Evolutionary conservation across 2,329 filamentous ascomycete species (phyloP).

Genomic region (Epicoccum nigrum): DNA sequence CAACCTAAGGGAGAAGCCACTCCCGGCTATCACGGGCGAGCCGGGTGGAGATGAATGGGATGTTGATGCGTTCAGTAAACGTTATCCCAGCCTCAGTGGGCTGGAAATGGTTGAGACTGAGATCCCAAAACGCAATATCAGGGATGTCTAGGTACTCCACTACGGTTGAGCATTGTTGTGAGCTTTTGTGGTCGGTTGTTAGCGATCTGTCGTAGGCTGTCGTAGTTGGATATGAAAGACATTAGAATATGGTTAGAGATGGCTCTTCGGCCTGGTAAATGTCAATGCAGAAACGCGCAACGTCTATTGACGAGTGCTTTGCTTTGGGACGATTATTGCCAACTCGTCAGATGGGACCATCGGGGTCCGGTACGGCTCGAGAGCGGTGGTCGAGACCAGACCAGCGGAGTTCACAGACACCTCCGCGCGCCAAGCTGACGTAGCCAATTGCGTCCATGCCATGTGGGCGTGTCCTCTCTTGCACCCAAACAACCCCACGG

Average conservation of each 20-base stretch:
- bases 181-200: neutral
- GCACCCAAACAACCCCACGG: slow-evolving; percentile 6
- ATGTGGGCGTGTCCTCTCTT: slow-evolving; percentile 11
- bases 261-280: neutral
- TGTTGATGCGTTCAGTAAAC: slow-evolving; percentile 73
- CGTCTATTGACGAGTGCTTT: too few relatives aligned
- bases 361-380: too few relatives aligned
- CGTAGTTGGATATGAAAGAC: neutral
- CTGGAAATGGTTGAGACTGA: slow-evolving; percentile 88
- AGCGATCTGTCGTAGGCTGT: slow-evolving; percentile 2
- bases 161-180: neutral
- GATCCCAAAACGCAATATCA: slow-evolving; percentile 35
- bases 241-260: neutral
- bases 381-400: too few relatives aligned
- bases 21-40: slow-evolving; percentile 16
- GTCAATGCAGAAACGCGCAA: neutral
- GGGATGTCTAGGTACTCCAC: slow-evolving; percentile 10
- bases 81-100: slow-evolving; percentile 82
- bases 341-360: too few relatives aligned
- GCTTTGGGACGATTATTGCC: too few relatives aligned
- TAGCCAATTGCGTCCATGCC: slow-evolving; percentile 12
- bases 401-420: slow-evolving; percentile 1
- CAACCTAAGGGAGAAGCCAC: slow-evolving; percentile 29
- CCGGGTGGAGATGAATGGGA: slow-evolving; percentile 62
- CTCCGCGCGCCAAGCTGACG: slow-evolving; percentile 20